Conservation (phyloP, 2,329 filamentous ascomycete species). For the Cercospora brassicicola region DNA sequence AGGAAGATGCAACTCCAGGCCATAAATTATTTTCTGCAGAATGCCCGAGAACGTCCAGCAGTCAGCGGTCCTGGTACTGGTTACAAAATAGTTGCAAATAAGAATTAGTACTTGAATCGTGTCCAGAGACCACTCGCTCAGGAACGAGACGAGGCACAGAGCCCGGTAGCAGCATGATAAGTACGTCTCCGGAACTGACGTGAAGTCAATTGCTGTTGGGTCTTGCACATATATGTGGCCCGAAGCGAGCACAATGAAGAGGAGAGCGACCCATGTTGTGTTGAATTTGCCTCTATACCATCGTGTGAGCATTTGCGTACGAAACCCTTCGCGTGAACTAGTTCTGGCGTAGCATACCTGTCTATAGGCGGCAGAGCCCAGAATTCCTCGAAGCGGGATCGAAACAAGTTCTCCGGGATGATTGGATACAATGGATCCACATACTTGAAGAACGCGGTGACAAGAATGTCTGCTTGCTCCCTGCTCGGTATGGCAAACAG, state of each 20-base stretch:
- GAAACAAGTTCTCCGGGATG: constrained; percentile 35
- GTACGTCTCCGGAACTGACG: neutral
- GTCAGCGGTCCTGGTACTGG: constrained; percentile 78
- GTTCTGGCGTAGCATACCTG: neutral
- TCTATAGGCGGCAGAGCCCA: neutral
- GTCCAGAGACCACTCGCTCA: neutral
- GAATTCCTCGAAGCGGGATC: neutral
- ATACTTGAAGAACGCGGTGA: constrained; percentile 12
- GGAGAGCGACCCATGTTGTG: neutral
- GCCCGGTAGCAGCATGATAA: neutral
- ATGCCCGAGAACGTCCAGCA: constrained; percentile 80
- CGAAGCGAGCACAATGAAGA: neutral
- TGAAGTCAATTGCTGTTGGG: neutral
- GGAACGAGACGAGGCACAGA: neutral
- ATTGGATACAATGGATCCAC: constrained; percentile 18
- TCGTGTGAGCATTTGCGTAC: neutral
- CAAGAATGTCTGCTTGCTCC: constrained; percentile 11
- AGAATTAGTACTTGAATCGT: constrained; percentile 78
- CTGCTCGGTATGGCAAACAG: constrained; percentile 11
- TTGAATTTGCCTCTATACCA: neutral
- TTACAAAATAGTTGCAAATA: constrained; percentile 78
- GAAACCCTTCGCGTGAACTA: neutral
- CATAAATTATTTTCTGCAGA: constrained; percentile 72
- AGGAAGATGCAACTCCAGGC: constrained; percentile 76
- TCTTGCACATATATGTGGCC: neutral